Percentiles rank a stretch among this genome's conserved stretches.
phyloP scores from a whole-genome alignment of 148 eudicot genomes.

The Nepenthes gracilis region DNA sequence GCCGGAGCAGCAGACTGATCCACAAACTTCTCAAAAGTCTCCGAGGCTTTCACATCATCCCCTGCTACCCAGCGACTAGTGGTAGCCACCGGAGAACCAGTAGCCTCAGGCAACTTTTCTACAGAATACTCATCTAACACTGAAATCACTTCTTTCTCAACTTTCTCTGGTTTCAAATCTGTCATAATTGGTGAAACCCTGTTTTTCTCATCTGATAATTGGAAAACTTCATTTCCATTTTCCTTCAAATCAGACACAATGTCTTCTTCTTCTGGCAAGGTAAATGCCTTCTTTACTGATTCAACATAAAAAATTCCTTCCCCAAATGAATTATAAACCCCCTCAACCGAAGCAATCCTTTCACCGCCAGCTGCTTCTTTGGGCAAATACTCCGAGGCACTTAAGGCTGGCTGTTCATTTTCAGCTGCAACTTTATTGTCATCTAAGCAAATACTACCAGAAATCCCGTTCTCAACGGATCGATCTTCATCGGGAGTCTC shows the following conservation, averaged over 20 bases:
- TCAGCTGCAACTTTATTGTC: conserved; percentile 22
- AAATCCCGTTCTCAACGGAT: conserved; percentile 8
- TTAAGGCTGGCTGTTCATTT: conserved; percentile 5
- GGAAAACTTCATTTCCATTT: conserved; percentile 9
- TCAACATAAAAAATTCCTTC: conserved; percentile 6
- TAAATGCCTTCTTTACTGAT: conserved; percentile 6
- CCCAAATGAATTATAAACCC: not conserved
- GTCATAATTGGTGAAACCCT: not conserved
- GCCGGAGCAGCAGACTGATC: too few species aligned
- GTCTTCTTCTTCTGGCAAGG: conserved; percentile 3
- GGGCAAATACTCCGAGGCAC: not conserved
- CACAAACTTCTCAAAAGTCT: too few species aligned
- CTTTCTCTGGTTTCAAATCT: conserved; percentile 2
- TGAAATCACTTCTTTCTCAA: conserved; percentile 2
- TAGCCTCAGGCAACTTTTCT: too few species aligned
- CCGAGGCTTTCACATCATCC: too few species aligned
- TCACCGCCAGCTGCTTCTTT: conserved; percentile 4
- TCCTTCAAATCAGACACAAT: conserved; percentile 6
- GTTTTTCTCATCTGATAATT: conserved; percentile 6
- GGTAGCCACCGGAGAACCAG: too few species aligned
- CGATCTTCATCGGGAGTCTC: conserved; percentile 5
- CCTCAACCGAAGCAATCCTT: conserved; percentile 1
- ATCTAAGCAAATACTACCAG: conserved; percentile 15
- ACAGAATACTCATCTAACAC: not conserved
- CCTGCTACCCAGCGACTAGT: too few species aligned